phyloP scores from a whole-genome alignment of 306 rosid species.

The Acacia acuminata region DNA sequence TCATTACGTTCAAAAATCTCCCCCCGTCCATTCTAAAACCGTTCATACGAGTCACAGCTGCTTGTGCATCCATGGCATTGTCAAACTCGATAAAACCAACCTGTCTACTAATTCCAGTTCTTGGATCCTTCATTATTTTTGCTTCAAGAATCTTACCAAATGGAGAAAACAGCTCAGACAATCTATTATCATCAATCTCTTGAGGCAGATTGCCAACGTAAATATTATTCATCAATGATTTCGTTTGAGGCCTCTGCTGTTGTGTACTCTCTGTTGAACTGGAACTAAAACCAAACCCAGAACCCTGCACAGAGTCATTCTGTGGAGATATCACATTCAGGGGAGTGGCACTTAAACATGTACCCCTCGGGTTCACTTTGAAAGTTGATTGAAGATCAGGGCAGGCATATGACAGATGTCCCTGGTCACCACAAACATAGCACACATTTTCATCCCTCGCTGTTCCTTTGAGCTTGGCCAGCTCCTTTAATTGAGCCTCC shows the following conservation, averaged over 20 bases:
- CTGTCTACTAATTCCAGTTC: conserved; percentile 25
- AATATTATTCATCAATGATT: conserved; percentile 23
- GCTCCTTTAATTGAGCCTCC: conserved; percentile 25
- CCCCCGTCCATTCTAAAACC: conserved; percentile 27
- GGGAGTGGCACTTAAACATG: not conserved
- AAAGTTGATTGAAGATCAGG: conserved; percentile 21
- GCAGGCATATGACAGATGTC: conserved; percentile 25
- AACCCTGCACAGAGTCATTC: not conserved
- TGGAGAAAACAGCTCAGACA: conserved; percentile 31
- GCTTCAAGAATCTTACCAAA: conserved; percentile 29
- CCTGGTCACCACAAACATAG: conserved; percentile 16
- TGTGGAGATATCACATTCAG: conserved; percentile 6
- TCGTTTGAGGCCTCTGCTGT: not conserved
- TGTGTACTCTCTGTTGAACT: conserved; percentile 10
- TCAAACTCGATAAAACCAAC: conserved; percentile 31
- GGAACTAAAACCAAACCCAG: not conserved
- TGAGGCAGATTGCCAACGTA: conserved; percentile 29
- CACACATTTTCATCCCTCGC: conserved; percentile 20
- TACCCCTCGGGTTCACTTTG: not conserved
- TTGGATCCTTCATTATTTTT: conserved; percentile 27
- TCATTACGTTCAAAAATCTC: conserved; percentile 6
- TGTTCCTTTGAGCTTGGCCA: conserved; percentile 19
- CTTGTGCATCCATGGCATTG: conserved; percentile 1
- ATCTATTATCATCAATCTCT: conserved; percentile 12
- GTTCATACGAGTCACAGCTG: conserved; percentile 9